These are phyloP conservation scores for Purshia tridentata DNA, from an alignment of 306 rosid species.

Conservation along the genomic window DNA sequence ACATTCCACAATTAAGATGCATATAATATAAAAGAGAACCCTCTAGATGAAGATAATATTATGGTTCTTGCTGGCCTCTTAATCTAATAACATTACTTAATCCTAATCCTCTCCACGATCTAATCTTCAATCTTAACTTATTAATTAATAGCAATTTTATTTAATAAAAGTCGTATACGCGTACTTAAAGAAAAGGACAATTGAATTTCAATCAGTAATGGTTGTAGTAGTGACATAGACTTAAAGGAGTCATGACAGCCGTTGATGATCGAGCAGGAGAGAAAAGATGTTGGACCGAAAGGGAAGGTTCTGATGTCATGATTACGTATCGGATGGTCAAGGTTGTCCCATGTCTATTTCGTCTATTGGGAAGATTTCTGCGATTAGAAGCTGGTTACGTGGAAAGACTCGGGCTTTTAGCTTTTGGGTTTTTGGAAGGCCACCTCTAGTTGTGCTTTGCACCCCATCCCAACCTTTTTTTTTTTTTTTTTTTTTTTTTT, in stretches of 20 bases:
- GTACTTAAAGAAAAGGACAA: not conserved
- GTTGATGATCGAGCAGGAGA: conserved; percentile 15
- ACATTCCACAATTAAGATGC: not conserved
- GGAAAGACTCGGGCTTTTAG: conserved; percentile 5
- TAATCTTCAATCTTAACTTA: conserved; percentile 1
- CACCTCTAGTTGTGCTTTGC: too few species aligned
- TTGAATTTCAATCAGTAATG: not conserved
- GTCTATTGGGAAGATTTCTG: not conserved
- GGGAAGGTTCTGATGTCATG: conserved; percentile 28
- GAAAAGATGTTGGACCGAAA: not conserved
- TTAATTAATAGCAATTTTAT: not conserved
- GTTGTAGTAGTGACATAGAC: conserved; percentile 5
- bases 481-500: too few species aligned
- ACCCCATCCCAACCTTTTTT: too few species aligned
- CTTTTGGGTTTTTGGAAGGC: not conserved
- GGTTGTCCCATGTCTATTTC: conserved; percentile 18
- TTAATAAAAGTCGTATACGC: conserved; percentile 6
- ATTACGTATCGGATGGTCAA: conserved; percentile 13
- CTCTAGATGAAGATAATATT: not conserved
- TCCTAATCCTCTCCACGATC: conserved; percentile 6
- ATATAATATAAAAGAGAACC: not conserved
- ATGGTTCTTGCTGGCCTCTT: not conserved
- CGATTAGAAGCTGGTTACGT: conserved; percentile 10
- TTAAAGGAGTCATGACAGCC: conserved; percentile 22
- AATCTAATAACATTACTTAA: not conserved